These are phyloP conservation scores for Coprinellus micaceus DNA, from an alignment of 768 basidiomycete species.

Conservation along the genomic window DNA sequence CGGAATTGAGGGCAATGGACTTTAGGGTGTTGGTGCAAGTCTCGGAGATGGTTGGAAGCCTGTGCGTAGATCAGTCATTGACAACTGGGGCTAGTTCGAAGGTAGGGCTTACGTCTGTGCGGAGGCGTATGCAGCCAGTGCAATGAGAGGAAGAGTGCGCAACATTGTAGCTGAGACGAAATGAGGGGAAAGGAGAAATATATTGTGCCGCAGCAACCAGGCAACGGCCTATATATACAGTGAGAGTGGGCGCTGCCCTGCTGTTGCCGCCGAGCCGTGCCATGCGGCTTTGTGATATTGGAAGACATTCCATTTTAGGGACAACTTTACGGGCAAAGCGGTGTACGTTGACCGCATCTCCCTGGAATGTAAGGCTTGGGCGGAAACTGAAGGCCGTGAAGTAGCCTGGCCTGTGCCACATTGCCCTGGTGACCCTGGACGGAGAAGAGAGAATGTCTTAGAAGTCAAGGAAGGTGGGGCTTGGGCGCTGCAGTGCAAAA, in stretches of 20 bases:
- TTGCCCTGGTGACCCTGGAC: background rate
- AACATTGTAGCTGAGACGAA: constrained; percentile 19
- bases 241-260: background rate
- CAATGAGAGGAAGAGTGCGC: constrained; percentile 25
- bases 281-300: background rate
- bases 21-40: constrained; percentile 48
- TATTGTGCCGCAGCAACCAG: constrained; percentile 4
- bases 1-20: constrained; percentile 38
- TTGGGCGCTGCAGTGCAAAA: background rate
- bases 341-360: background rate
- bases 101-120: constrained; percentile 41
- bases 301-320: background rate
- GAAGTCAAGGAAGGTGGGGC: too few species aligned
- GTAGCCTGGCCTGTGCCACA: background rate
- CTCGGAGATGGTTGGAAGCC: constrained; percentile 35
- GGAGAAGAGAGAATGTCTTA: background rate
- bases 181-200: constrained; percentile 13
- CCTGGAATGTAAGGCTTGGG: too few species aligned
- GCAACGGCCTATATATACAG: constrained; percentile 4
- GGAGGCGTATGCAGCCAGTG: constrained; percentile 30
- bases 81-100: background rate
- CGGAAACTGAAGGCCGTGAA: too few species aligned
- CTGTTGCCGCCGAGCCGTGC: background rate
- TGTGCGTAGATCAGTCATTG: constrained; percentile 7
- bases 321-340: background rate